Evolutionary conservation across 371 early-diverging fungal genomes (phyloP), one percentile per base, ranked within the genome.

Genomic region (Dinochytrium kinnereticum): DNA sequence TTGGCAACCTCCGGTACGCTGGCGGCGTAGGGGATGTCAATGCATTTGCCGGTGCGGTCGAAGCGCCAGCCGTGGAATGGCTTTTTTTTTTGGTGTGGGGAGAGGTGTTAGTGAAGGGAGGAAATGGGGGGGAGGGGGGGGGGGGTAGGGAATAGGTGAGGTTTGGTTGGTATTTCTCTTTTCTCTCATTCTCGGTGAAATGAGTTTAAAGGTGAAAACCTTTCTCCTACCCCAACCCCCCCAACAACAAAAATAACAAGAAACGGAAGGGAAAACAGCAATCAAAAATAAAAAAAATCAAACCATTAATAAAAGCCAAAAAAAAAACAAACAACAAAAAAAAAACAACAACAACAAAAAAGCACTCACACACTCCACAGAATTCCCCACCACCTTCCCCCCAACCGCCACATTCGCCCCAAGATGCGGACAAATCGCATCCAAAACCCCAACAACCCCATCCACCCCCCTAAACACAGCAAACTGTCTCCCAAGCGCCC

Each of bases 61-160:
- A 74, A 74, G 34, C 51, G 19, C 75, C 75, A 74, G 49, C 61
- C 68, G 55, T 74, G 75, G 71, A 74, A 74, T 24, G 75, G 75
- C 66, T 66, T 13, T 30, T 31, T 17, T 24, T 7, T 57, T 57
- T 57, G n/a, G n/a, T n/a, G n/a, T n/a, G n/a, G n/a, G n/a, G n/a
- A n/a, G 44, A 44, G 5, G 57, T 26, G 31, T 57, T 57, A 26
- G 57, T 30, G 31, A 26, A 57, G 26, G 57, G 57, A 15, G 57
- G 57, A 10, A 57, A 57, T 24, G 31, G 5, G 24, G 26, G 24
- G 19, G 7, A 19, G 19, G 44, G 19, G 44, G 44, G 44, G 44
- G 44, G 44, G n/a, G n/a, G n/a, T n/a, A n/a, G n/a, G n/a, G n/a
- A n/a, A n/a, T n/a, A n/a, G n/a, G n/a, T n/a, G n/a, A n/a, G n/a